Evolutionary conservation across 2,329 filamentous ascomycete species (phyloP).

Genomic region (Xylaria sp.): DNA sequence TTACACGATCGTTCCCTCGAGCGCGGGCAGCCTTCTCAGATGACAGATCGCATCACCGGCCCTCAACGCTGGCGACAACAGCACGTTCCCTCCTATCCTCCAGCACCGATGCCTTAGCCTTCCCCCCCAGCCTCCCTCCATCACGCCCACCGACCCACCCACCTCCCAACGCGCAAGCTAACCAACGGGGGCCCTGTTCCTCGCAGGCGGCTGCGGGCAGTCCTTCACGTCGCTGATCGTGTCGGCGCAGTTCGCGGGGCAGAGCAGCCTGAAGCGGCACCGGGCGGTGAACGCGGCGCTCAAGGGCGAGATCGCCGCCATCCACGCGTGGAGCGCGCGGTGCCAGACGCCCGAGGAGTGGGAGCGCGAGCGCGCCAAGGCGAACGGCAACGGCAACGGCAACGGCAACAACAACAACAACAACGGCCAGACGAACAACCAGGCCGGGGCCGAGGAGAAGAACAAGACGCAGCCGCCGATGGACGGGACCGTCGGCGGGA

Average conservation of each 20-base stretch:
- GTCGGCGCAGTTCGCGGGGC: slow-evolving; percentile 69
- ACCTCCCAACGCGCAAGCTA: slow-evolving; percentile 1
- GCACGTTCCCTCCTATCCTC: slow-evolving; percentile 12
- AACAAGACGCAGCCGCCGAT: slow-evolving; percentile 41
- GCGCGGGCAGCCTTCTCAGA: no score
- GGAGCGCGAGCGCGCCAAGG: slow-evolving; percentile 69
- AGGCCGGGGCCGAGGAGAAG: neutral
- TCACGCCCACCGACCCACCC: neutral
- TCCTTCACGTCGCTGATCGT: slow-evolving; percentile 63
- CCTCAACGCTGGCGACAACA: no score
- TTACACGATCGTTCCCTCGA: no score
- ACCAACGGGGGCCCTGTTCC: neutral
- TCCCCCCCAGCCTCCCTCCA: slow-evolving; percentile 13
- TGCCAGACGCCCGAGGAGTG: slow-evolving; percentile 92
- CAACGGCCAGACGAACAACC: no score
- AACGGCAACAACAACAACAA: no score
- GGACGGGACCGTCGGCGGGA: slow-evolving; percentile 48
- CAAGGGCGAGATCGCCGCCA: slow-evolving; percentile 84
- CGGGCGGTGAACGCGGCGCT: slow-evolving; percentile 82
- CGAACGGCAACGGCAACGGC: slow-evolving; percentile 17
- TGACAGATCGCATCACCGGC: no score
- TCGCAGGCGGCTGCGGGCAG: slow-evolving; percentile 61
- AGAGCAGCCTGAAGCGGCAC: slow-evolving; percentile 80
- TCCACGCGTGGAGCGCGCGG: slow-evolving; percentile 94
- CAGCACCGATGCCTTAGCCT: slow-evolving; percentile 1